Base-by-base conservation (phyloP, 108 stramenopile species). In the Licmophora abbreviata region DNA sequence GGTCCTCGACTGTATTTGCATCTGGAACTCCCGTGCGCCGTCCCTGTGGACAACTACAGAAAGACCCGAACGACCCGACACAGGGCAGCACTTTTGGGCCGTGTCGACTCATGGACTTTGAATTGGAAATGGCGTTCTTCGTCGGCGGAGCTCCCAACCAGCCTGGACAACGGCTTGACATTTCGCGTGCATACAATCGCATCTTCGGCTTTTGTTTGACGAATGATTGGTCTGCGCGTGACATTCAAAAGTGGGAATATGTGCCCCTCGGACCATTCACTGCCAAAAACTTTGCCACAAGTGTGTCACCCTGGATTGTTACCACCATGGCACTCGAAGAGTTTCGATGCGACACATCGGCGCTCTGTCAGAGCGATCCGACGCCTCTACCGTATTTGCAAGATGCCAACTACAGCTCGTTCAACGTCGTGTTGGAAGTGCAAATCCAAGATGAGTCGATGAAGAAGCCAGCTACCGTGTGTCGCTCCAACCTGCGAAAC, bases 241-340 rank as follows among this genome's bases (percentile, higher is more conserved):
- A 86, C 45, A 71, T 81, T 34, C 80, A 86, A 67, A 90, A 85
- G 58, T 96, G 83, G 83, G 92, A 96, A 59, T 94, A 94, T 56
- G 88, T 96, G 6, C 95, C 95, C 7, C 68, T 96, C 6, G 95
- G 95, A n/a, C 92, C 95, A 21, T 96, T 96, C 58, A 82, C 82
- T 7, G 73, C 89, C 42, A 96, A 96, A 73, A 94, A 93, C 51
- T 91, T 94, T 60, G 85, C 83, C 15, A 92, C 92, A 1, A 78
- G 88, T 25, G 85, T 94, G 31, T 79, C 76, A 37, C 86, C 92
- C 2, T 96, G 95, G 95, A 74, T 96, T 26, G 83, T 96, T 35
- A 81, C 91, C 41, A 45, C 66, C 21, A 83, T 83, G 44, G 95
- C 92, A 1, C 56, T 94, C 36, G 74, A 90, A 56, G 71, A 77